A percentile compares a stretch with the other conserved stretches of the same genome.
These are phyloP conservation scores for Breynia disticha DNA, from an alignment of 441 rosid genomes.

Conservation along the genomic window DNA sequence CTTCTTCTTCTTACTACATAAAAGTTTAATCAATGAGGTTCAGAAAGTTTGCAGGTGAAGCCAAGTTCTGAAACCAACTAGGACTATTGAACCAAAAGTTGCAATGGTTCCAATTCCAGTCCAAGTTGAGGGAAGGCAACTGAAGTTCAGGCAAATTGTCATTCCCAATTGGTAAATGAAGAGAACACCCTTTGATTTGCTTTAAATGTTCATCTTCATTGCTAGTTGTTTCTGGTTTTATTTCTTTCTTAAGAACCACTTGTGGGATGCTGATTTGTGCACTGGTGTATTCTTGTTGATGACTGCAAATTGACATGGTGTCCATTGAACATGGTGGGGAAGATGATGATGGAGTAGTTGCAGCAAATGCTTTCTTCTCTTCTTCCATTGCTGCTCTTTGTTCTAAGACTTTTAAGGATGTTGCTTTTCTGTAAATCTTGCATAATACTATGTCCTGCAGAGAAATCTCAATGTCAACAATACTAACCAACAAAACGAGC, in stretches of 20 bases:
- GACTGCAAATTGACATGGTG: conserved; percentile 19
- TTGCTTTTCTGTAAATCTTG: conserved; percentile 88
- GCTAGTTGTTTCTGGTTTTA: background rate
- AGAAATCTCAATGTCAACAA: no score
- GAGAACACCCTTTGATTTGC: conserved; percentile 14
- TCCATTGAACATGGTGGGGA: conserved; percentile 8
- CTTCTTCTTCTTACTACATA: no score
- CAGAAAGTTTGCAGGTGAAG: conserved; percentile 43
- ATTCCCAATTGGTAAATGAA: conserved; percentile 39
- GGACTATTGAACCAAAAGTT: conserved; percentile 61
- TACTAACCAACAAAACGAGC: no score
- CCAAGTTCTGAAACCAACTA: conserved; percentile 55
- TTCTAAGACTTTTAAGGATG: conserved; percentile 72
- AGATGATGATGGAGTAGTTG: conserved; percentile 29
- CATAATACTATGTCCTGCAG: conserved; percentile 76
- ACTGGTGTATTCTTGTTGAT: conserved; percentile 26
- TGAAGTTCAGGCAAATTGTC: conserved; percentile 53
- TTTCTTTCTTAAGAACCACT: conserved; percentile 33
- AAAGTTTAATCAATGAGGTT: conserved; percentile 21
- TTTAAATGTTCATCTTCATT: background rate
- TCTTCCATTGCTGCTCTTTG: conserved; percentile 79
- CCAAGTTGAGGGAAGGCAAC: conserved; percentile 30
- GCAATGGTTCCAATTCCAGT: conserved; percentile 62
- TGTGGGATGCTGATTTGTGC: conserved; percentile 14
- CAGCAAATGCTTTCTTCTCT: conserved; percentile 18